Conservation (phyloP, 176 grass and related monocot genomes). For the Canna indica region DNA sequence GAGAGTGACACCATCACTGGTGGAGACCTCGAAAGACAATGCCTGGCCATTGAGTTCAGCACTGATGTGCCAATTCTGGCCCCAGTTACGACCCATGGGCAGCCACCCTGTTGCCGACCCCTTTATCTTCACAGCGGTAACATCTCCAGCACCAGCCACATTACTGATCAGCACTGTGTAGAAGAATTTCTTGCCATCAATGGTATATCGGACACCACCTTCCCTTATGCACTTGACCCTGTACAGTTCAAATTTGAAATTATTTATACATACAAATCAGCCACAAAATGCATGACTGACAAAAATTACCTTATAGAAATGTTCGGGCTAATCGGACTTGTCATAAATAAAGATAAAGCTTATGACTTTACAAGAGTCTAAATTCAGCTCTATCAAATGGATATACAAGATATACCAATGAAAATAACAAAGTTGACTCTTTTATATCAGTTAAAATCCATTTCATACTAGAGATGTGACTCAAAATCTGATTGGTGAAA, state of each 20-base stretch:
- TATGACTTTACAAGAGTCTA: no score
- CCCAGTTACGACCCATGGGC: constrained; percentile 86
- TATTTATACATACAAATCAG: not conserved
- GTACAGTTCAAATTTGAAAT: constrained; percentile 9
- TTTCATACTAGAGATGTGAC: no score
- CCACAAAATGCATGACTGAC: not conserved
- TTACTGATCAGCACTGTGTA: constrained; percentile 76
- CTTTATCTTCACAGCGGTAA: constrained; percentile 82
- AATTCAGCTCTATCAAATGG: no score
- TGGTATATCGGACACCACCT: constrained; percentile 56
- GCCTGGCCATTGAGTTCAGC: constrained; percentile 58
- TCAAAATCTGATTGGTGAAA: not conserved
- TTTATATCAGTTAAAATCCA: no score
- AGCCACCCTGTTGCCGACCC: constrained; percentile 74
- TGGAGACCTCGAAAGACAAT: constrained; percentile 80
- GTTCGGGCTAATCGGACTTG: no score
- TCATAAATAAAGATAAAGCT: no score
- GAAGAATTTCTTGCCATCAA: constrained; percentile 64
- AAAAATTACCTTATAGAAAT: no score
- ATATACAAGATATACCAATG: no score
- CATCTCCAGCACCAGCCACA: constrained; percentile 72
- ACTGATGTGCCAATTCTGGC: constrained; percentile 95
- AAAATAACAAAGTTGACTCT: no score
- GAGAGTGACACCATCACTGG: constrained; percentile 57
- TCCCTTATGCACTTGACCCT: constrained; percentile 86